Base-by-base conservation (phyloP, 495 filamentous ascomycete species). In the Oleoguttula mirabilis region DNA sequence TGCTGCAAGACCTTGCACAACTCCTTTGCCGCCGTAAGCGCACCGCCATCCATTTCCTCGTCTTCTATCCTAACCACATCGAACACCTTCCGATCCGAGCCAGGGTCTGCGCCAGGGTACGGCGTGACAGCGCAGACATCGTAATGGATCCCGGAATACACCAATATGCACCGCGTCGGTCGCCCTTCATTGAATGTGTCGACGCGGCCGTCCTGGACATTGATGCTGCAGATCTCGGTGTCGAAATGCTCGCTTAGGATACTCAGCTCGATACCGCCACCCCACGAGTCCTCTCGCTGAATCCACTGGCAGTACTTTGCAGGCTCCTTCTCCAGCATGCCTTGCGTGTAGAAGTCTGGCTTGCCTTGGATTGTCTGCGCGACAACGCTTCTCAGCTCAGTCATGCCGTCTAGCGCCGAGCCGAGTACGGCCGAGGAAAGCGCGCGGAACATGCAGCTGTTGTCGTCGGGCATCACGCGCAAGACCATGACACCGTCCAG, bases 381-480 rank as follows among this genome's bases (percentile, higher is more conserved):
- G 2, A 94, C 73, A 14, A 93, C 60, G n/a, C 77, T 78, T 32
- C 90, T 81, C 4, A 96, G 68, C 46, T 82, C 77, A 1, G 69
- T 72, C 67, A 82, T 82, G n/a, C 70, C 66, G 48, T 87, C 78
- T 55, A 82, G 73, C 5, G 67, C 48, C 10, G 45, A 68, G 30
- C 78, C 77, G 43, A 84, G 71, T 15, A 94, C 70, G 3, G 84
- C 83, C 38, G 77, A 79, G 39, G 79, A 78, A 19, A 96, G 72
- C 0, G 92, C 90, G 8, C 86, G 81, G 60, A 96, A 98, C 45
- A 96, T 77, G 61, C 90, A 98, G 32, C 77, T 82, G 60, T 95
- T 95, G 58, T 98, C 90, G 56, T 95, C 90, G 8, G 88, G 84
- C 90, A 98, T 95, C 24, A 96, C 84, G 2, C 90, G 79, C 4